Base-by-base conservation (phyloP, 176 grass and related monocot species). In the Lolium multiflorum region DNA sequence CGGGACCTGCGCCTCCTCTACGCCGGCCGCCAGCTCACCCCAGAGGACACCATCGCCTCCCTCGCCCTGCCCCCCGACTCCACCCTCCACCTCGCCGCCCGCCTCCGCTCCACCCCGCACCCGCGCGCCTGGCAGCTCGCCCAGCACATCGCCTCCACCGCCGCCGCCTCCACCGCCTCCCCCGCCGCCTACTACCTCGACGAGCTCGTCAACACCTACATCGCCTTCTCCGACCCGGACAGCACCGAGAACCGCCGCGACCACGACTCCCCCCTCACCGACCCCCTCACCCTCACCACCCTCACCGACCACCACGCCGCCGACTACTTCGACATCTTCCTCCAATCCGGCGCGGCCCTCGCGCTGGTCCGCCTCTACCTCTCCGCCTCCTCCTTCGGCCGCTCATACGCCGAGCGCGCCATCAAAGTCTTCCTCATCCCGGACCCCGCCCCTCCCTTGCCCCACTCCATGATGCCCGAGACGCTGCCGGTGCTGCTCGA, bases 81-180 rank as follows among this genome's bases (percentile, higher is more conserved):
- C 38, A 92, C 86, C 18, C 87, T 99, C 2, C 89, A 99, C 47
- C 92, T 97, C 47, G 49, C 74, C 1, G 77, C 89, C 2, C 92
- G 94, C 10, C 97, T 99, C 72, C 91, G 97, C 38, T 96, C 93
- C 75, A 99, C 97, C 16, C 86, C 57, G 16, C 82, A 91, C 50
- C 94, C 97, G 8, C 63, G 76, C 16, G 92, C 92, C 7, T 99
- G 97, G 97, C 94, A 91, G 90, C 87, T 94, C 80, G 97, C 87
- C 7, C 85, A 89, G 39, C 89, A 94, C 86, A 94, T 99, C 86
- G 89, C 78, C 43, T 39, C 71, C 82, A 73, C 82, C 31, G 90
- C 90, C 52, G 4, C 71, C 62, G 37, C 12, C 52, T 75, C 79
- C 22, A 79, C 51, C 28, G 57, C 47, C 44, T 26, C 70, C 38